These are phyloP conservation scores for Puccinia novopanici DNA, from an alignment of 1,284 basidiomycete genomes.

Conservation along the genomic window DNA sequence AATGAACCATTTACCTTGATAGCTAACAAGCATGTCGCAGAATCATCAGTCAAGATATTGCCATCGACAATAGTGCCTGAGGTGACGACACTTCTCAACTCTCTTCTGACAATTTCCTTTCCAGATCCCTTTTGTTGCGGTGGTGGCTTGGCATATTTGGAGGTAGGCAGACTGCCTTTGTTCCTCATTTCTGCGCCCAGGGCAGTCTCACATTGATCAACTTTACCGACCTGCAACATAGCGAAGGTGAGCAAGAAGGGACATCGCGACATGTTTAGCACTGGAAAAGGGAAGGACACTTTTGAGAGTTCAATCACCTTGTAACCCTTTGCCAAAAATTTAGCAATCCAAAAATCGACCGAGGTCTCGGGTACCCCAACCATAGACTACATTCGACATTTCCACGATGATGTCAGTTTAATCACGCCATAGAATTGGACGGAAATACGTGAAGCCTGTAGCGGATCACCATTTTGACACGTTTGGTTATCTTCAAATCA, in stretches of 20 bases:
- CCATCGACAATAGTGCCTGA: constrained; percentile 94
- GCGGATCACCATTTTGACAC: constrained; percentile 92
- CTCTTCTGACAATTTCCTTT: constrained; percentile 64
- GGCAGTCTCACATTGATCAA: constrained; percentile 95
- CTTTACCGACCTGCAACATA: constrained; percentile 70
- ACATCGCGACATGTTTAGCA: constrained; percentile 66
- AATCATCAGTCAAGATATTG: constrained; percentile 83
- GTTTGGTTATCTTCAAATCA: constrained; percentile 68
- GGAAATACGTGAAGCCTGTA: neutral
- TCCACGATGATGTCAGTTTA: neutral
- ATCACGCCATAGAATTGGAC: neutral
- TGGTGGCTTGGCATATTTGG: constrained; percentile 53
- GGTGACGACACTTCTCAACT: constrained; percentile 92
- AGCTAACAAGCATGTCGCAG: constrained; percentile 90
- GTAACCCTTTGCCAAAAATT: constrained; percentile 59
- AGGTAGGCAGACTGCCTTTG: constrained; percentile 60
- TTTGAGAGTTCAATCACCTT: constrained; percentile 55
- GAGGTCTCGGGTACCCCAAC: constrained; percentile 93
- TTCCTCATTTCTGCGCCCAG: constrained; percentile 66
- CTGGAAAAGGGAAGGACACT: constrained; percentile 67
- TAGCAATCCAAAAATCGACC: constrained; percentile 90
- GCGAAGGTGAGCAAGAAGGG: neutral
- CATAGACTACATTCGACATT: constrained; percentile 60
- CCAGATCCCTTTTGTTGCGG: constrained; percentile 52
- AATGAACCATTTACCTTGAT: constrained; percentile 66